These are phyloP conservation scores for Scutellaria minor DNA, from an alignment of 257 asterid genomes.

Conservation along the genomic window DNA sequence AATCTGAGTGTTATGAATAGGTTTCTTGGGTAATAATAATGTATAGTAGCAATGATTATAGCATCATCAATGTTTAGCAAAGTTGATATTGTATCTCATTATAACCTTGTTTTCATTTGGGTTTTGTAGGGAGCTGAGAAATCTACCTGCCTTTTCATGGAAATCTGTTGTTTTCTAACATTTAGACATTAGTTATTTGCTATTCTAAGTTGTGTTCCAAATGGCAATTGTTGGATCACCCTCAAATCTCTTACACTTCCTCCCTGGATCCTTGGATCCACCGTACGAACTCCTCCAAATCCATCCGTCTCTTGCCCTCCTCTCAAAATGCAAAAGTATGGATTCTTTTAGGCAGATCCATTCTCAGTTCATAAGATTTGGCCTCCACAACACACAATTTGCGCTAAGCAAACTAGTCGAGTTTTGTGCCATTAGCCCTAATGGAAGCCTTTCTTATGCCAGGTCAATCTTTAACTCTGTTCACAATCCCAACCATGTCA, in stretches of 20 bases:
- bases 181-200: neutral
- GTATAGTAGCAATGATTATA: neutral
- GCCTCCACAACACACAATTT: conserved; percentile 59
- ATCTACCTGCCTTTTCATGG: neutral
- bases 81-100: neutral
- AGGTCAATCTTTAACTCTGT: conserved; percentile 47
- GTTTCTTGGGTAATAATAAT: conserved; percentile 2
- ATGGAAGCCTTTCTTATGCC: conserved; percentile 50
- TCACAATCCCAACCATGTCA: conserved; percentile 46
- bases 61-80: neutral
- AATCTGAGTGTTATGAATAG: neutral
- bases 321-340: conserved; percentile 46
- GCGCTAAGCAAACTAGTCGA: conserved; percentile 49
- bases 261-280: conserved; percentile 47
- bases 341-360: conserved; percentile 44
- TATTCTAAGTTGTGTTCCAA: neutral
- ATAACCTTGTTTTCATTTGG: conserved; percentile 6
- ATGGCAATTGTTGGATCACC: conserved; percentile 45
- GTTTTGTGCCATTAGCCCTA: conserved; percentile 52
- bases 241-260: conserved; percentile 43
- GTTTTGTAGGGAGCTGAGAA: conserved; percentile 28
- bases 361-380: conserved; percentile 50
- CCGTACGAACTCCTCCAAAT: conserved; percentile 48
- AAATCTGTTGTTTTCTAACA: neutral
- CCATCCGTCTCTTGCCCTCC: conserved; percentile 43